These are phyloP conservation scores for Zoysia matrella DNA, from an alignment of 202 grass and related monocot genomes.

Conservation along the genomic window DNA sequence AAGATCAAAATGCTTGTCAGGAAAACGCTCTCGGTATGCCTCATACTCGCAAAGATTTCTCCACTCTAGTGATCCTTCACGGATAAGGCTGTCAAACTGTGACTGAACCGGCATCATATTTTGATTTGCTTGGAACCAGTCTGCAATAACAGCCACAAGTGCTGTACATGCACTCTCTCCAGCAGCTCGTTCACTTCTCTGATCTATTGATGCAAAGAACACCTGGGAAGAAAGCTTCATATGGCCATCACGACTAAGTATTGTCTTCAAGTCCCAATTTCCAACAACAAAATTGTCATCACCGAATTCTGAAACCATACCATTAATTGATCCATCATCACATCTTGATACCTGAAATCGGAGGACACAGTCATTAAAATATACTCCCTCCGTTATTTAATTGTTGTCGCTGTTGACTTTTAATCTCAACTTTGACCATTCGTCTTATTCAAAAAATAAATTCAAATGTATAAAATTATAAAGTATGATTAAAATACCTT, in stretches of 20 bases:
- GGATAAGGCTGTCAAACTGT: too few relatives aligned
- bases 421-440: too few relatives aligned
- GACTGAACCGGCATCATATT: too few relatives aligned
- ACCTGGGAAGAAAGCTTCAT: too few relatives aligned
- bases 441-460: too few relatives aligned
- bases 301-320: constrained; percentile 69
- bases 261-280: constrained; percentile 71
- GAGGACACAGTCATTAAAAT: constrained; percentile 4
- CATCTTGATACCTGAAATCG: constrained; percentile 60
- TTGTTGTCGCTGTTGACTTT: too few relatives aligned
- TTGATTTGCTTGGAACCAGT: constrained; percentile 55
- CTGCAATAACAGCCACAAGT: constrained; percentile 84
- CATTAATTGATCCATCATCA: constrained; percentile 46
- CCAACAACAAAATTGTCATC: constrained; percentile 84
- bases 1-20: constrained; percentile 94
- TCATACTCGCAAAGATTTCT: constrained; percentile 70
- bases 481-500: too few relatives aligned
- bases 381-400: too few relatives aligned
- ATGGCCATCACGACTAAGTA: too few relatives aligned
- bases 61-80: constrained; percentile 52
- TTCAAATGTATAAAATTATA: too few relatives aligned
- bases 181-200: constrained; percentile 70
- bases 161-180: constrained; percentile 86
- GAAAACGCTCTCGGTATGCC: constrained; percentile 61
- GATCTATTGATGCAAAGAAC: too few relatives aligned